phyloP scores from a whole-genome alignment of 2,329 filamentous ascomycete genomes.

The Venturia aucupariae region DNA sequence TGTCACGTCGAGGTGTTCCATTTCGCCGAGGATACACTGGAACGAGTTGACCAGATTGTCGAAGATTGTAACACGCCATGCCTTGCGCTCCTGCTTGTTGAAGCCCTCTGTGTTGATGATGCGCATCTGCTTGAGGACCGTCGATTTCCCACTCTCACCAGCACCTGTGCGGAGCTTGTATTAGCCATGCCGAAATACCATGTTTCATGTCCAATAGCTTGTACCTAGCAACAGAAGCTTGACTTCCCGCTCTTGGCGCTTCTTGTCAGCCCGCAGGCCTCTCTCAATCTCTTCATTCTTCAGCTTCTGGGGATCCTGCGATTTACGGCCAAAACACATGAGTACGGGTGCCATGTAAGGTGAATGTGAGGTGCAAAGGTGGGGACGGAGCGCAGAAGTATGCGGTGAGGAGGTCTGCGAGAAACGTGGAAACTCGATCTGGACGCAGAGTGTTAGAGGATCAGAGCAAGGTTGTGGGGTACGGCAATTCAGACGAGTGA shows the following conservation, averaged over 20 bases:
- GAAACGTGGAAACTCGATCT: not conserved
- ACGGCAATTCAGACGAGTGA: not conserved
- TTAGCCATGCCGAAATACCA: constrained; percentile 12
- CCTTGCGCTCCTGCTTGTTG: constrained; percentile 76
- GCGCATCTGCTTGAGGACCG: constrained; percentile 97
- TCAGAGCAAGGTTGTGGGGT: not conserved
- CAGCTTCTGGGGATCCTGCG: constrained; percentile 35
- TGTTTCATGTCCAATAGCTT: constrained; percentile 21
- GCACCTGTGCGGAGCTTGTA: constrained; percentile 53
- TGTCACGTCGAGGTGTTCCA: constrained; percentile 72
- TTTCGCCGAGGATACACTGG: constrained; percentile 81
- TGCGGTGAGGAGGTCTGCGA: not conserved
- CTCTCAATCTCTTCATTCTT: constrained; percentile 71
- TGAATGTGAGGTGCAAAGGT: not conserved
- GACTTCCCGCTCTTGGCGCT: constrained; percentile 74
- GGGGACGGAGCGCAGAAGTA: not conserved
- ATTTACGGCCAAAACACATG: constrained; percentile 45
- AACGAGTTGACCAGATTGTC: constrained; percentile 90
- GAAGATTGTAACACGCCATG: constrained; percentile 93
- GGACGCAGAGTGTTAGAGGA: not conserved
- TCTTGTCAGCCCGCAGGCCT: constrained; percentile 77
- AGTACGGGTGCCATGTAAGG: constrained; percentile 23
- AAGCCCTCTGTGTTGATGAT: constrained; percentile 94
- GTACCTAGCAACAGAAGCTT: constrained; percentile 88
- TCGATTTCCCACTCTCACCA: constrained; percentile 92